Conservation (phyloP, 139 green algal species). For the Penium margaritaceum region DNA sequence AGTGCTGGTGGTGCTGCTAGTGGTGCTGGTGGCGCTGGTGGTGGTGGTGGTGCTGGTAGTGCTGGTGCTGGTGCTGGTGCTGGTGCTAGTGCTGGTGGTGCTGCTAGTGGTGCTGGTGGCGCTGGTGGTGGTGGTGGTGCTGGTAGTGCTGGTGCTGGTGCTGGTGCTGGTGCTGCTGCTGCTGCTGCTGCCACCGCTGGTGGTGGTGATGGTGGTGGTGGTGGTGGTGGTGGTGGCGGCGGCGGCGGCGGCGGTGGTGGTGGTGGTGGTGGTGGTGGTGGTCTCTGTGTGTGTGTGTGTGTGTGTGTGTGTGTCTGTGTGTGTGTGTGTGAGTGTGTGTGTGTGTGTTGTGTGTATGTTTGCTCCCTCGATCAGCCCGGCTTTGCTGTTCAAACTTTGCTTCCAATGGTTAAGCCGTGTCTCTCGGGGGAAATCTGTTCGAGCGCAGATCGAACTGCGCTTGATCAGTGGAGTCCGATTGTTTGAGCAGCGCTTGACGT, state of each 20-base stretch:
- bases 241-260: not conserved
- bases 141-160: not conserved
- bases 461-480: too few relatives aligned
- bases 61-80: not conserved
- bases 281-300: not conserved
- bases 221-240: not conserved
- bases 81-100: not conserved
- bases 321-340: not conserved
- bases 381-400: too few relatives aligned
- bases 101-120: not conserved
- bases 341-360: not conserved
- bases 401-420: too few relatives aligned
- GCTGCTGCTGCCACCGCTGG: not conserved
- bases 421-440: too few relatives aligned
- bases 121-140: not conserved
- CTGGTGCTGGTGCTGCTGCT: not conserved
- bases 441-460: too few relatives aligned
- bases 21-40: not conserved
- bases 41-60: not conserved
- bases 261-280: not conserved
- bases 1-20: not conserved
- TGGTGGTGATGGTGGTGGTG: not conserved
- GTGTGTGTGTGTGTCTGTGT: not conserved
- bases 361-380: too few relatives aligned
- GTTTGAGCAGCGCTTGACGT: too few relatives aligned